Evolutionary conservation across 257 asterid genomes (phyloP).

Genomic region (Anisodus tanguticus): DNA sequence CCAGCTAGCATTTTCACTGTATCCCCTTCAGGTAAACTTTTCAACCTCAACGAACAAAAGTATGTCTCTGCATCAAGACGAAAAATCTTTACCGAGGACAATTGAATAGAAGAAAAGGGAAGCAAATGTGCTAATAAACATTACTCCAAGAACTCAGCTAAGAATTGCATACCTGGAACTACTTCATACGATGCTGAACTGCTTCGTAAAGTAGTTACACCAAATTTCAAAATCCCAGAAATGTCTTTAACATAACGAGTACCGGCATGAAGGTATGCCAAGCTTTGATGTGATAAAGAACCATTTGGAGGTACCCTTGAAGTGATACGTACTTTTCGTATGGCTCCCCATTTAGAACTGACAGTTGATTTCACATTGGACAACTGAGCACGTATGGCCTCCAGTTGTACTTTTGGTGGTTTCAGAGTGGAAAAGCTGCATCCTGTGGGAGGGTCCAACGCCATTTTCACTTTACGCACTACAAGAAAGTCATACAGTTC

Average conservation of each 20-base stretch:
- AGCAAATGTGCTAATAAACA: not conserved
- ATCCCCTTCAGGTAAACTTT: conserved; percentile 83
- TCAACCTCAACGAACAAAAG: conserved; percentile 76
- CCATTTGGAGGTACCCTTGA: conserved; percentile 58
- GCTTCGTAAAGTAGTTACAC: conserved; percentile 73
- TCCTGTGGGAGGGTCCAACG: conserved; percentile 86
- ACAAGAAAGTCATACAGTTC: conserved; percentile 38
- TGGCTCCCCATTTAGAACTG: conserved; percentile 72
- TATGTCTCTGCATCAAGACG: conserved; percentile 62
- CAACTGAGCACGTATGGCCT: conserved; percentile 61
- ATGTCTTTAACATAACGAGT: conserved; percentile 79
- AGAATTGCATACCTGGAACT: conserved; percentile 64
- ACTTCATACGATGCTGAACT: conserved; percentile 64
- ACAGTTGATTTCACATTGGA: conserved; percentile 70
- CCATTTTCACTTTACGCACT: conserved; percentile 92
- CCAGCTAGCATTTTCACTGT: conserved; percentile 91
- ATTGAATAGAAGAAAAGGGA: not conserved
- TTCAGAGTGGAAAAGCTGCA: conserved; percentile 72
- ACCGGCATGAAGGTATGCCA: conserved; percentile 64
- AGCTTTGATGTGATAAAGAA: conserved; percentile 63
- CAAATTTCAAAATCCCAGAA: conserved; percentile 71
- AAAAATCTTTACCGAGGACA: not conserved
- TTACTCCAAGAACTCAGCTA: conserved; percentile 15
- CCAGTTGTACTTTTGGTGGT: conserved; percentile 63
- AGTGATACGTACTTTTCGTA: conserved; percentile 58